Evolutionary conservation across 2,329 filamentous ascomycete genomes (phyloP).

Genomic region (Cladosporium sp.): DNA sequence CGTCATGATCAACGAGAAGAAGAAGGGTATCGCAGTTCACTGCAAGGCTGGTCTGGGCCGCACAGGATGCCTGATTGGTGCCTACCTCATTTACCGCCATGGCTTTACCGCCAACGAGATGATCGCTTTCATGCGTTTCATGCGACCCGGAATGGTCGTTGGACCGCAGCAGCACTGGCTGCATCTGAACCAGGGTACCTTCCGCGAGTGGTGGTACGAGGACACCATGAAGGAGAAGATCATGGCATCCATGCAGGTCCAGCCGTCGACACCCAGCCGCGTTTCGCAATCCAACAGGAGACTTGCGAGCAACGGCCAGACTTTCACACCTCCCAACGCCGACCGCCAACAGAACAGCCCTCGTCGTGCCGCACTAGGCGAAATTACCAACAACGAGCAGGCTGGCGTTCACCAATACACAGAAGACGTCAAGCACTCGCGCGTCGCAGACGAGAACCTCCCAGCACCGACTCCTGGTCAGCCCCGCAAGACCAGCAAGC

Average conservation of each 20-base stretch:
- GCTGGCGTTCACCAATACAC: conserved; percentile 45
- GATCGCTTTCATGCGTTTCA: conserved; percentile 98
- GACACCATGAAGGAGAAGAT: conserved; percentile 79
- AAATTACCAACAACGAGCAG: conserved; percentile 80
- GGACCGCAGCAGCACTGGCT: conserved; percentile 99
- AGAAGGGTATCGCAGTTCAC: conserved; percentile 93
- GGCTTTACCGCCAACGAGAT: conserved; percentile 84
- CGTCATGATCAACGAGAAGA: conserved; percentile 86
- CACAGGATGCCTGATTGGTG: conserved; percentile 94
- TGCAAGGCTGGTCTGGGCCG: conserved; percentile 97
- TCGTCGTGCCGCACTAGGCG: conserved; percentile 81
- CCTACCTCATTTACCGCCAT: conserved; percentile 95
- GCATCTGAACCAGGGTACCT: conserved; percentile 92
- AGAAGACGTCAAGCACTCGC: conserved; percentile 45
- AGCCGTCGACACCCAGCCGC: conserved; percentile 58
- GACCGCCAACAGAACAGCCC: conserved; percentile 59
- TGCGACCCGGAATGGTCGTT: conserved; percentile 98
- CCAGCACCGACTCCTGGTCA: conserved; percentile 95
- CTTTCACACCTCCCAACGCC: conserved; percentile 82
- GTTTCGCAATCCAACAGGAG: conserved; percentile 52
- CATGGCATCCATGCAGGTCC: conserved; percentile 55
- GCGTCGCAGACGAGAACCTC: conserved; percentile 83
- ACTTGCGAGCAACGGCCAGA: conserved; percentile 65
- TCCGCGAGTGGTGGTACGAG: conserved; percentile 96
- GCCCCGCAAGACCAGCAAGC: conserved; percentile 82